Conservation (phyloP, 2,329 filamentous ascomycete genomes). For the Aspergillus carbonarius region DNA sequence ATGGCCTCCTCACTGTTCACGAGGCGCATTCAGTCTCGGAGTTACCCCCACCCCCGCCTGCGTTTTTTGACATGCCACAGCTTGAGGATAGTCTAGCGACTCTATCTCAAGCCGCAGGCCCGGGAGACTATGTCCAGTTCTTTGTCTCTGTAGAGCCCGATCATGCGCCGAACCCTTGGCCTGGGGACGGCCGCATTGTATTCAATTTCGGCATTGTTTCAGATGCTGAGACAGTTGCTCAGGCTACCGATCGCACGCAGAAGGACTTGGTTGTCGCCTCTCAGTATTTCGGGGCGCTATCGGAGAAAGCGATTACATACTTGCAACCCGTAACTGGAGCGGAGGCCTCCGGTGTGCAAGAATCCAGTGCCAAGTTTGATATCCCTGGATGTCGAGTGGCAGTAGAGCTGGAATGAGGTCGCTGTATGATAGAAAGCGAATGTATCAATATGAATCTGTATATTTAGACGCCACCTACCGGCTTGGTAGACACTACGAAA, state of each 20-base stretch:
- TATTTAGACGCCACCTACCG: background rate
- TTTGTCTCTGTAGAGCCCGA: slow-evolving; percentile 29
- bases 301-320: slow-evolving; percentile 40
- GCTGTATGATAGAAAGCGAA: too few relatives aligned
- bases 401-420: slow-evolving; percentile 15
- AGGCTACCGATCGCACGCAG: background rate
- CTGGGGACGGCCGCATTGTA: background rate
- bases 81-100: slow-evolving; percentile 35
- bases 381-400: slow-evolving; percentile 34
- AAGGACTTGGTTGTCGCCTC: background rate
- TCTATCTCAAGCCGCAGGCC: slow-evolving; percentile 39
- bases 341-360: slow-evolving; percentile 6
- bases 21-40: slow-evolving; percentile 8
- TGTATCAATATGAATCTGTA: background rate
- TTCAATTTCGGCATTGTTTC: background rate
- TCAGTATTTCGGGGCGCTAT: slow-evolving; percentile 19
- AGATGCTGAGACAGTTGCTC: background rate
- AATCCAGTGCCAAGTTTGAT: slow-evolving; percentile 35
- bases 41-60: slow-evolving; percentile 12
- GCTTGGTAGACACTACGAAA: background rate
- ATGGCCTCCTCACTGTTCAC: slow-evolving; percentile 25
- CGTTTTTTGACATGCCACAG: slow-evolving; percentile 20
- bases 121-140: slow-evolving; percentile 44
- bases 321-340: slow-evolving; percentile 22
- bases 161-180: background rate